These are phyloP conservation scores for Cryphonectria nitschkei DNA, from an alignment of 2,329 filamentous ascomycete genomes.

Conservation along the genomic window DNA sequence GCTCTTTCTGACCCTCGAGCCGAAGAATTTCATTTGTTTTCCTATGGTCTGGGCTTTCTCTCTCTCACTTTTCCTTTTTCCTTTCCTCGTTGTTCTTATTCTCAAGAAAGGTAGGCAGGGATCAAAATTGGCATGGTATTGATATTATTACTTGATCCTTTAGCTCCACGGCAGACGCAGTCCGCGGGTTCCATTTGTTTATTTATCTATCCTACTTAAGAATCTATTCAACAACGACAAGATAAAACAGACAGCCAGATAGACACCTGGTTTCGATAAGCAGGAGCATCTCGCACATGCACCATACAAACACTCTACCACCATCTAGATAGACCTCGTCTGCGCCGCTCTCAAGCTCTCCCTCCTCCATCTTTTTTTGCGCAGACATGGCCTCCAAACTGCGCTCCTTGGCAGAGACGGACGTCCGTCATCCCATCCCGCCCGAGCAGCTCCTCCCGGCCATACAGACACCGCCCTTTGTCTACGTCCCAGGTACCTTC, in stretches of 20 bases:
- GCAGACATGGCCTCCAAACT: conserved; percentile 35
- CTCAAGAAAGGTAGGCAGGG: background rate
- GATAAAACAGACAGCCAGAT: background rate
- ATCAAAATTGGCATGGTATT: background rate
- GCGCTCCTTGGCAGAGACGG: conserved; percentile 45
- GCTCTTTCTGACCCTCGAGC: background rate
- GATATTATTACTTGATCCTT: background rate
- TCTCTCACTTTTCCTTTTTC: background rate
- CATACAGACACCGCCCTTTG: conserved; percentile 50
- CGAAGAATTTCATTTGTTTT: background rate
- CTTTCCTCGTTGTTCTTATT: background rate
- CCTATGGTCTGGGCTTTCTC: no score
- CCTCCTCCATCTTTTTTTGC: background rate
- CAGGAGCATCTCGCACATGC: background rate
- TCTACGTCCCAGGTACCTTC: conserved; percentile 51
- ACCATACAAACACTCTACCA: background rate
- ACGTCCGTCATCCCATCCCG: conserved; percentile 45
- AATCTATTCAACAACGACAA: background rate
- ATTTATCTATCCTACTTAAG: background rate
- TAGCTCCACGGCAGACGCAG: background rate
- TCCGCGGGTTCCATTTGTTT: background rate
- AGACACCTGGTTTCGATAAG: background rate
- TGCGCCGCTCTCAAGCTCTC: background rate
- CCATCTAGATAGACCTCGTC: background rate
- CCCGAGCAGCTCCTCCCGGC: conserved; percentile 41